These are phyloP conservation scores for Syzygium syzygioides DNA, from an alignment of 441 rosid genomes.

Conservation along the genomic window DNA sequence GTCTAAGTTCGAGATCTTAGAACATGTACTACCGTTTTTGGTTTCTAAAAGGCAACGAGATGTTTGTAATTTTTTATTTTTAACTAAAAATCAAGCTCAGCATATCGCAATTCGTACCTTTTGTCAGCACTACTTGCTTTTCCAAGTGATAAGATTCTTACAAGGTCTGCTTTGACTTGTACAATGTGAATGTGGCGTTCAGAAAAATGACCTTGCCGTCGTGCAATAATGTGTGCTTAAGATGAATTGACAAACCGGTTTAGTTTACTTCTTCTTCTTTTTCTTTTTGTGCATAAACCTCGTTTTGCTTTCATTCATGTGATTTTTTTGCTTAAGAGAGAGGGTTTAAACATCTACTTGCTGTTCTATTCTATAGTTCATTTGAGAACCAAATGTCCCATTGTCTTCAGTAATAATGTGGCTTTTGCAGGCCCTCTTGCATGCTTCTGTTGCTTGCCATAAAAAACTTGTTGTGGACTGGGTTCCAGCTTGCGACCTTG, in stretches of 20 bases:
- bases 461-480: slow-evolving; percentile 69
- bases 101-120: fast-evolving
- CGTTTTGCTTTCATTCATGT: neutral
- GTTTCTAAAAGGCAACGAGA: neutral
- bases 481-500: slow-evolving; percentile 88
- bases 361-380: neutral
- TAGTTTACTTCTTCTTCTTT: neutral
- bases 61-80: neutral
- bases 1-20: neutral
- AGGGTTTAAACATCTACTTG: slow-evolving; percentile 32
- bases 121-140: neutral
- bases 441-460: slow-evolving; percentile 64
- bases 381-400: neutral
- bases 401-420: neutral
- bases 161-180: neutral
- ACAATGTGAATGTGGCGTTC: neutral
- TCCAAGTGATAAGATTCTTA: neutral
- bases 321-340: neutral
- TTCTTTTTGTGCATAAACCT: neutral
- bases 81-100: neutral
- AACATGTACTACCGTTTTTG: neutral
- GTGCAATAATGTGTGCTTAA: neutral
- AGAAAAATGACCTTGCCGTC: neutral
- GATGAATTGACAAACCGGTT: neutral
- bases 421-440: slow-evolving; percentile 67